Base-by-base conservation (phyloP, 176 grass and related monocot genomes). In the Bromus sterilis region DNA sequence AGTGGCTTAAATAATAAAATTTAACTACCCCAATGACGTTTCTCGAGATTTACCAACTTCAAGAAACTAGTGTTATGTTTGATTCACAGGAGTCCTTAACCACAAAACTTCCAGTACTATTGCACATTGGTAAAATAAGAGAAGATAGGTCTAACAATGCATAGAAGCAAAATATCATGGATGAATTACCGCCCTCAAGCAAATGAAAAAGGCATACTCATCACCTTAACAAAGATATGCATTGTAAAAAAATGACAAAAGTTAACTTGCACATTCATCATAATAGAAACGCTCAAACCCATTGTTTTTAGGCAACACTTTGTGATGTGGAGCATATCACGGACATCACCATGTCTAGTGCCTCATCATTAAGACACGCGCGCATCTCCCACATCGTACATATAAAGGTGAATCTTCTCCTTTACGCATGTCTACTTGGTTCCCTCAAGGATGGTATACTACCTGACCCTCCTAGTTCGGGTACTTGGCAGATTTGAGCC, bases 161-260 rank as follows among this genome's bases (percentile, higher is more conserved):
- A 78, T 48, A 78, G 40, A 64, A 18, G 12, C 29, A 80, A 80
- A 80, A 37, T 67, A 71, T 71, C 39, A 71, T 53, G 10, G 21
- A 67, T 37, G 48, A 44, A 71, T 71, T 66, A 44, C 36, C 26
- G 63, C 36, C 31, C 43, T 67, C n/a, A 55, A 67, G 44, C 44
- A 39, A 67, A 67, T 80, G 62, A 9, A 80, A 40, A 71, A 71
- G 10, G 10, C 75, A 56, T 71, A 68, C 26, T 66, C 29, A 36
- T 66, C 21, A 18, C 23, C 61, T 79, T 51, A 66, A 51, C 20
- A 66, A 79, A 51, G 31, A 66, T 51, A 79, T 66, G n/a, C 41
- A 66, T 51, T 0, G 42, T 79, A 79, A 35, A 32, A 65, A 32
- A 7, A 23, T 69, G 9, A 39, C n/a, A 46, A 80, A 56, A 69